These are phyloP conservation scores for Colletotrichum nymphaeae DNA, from an alignment of 2,329 filamentous ascomycete species.

Conservation along the genomic window DNA sequence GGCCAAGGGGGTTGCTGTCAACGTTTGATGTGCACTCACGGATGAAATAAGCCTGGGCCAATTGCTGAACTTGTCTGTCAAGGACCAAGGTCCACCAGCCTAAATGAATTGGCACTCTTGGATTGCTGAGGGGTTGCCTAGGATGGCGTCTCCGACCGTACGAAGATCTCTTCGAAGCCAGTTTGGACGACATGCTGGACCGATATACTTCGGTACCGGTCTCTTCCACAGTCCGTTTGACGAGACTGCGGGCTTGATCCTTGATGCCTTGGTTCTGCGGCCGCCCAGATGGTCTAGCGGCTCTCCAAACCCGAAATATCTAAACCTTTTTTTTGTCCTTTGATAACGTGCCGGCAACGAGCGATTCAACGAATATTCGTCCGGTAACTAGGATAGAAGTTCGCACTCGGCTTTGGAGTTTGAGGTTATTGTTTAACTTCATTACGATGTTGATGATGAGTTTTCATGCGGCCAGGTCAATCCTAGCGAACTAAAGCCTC, in stretches of 20 bases:
- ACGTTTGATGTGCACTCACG: constrained; percentile 27
- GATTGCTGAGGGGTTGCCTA: constrained; percentile 9
- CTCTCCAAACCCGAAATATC: not conserved
- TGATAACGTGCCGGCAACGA: not conserved
- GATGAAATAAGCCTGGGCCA: constrained; percentile 15
- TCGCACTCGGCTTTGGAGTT: not conserved
- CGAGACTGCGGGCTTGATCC: not conserved
- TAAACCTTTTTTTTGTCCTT: not conserved
- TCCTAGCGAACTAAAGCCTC: not conserved
- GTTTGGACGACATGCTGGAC: not conserved
- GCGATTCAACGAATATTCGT: not conserved
- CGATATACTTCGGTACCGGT: not conserved
- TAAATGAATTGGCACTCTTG: constrained; percentile 5
- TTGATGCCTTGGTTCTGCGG: not conserved
- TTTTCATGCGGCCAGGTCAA: not conserved
- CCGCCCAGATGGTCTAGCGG: not conserved
- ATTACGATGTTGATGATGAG: not conserved
- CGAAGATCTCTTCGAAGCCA: not conserved
- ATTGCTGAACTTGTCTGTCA: not conserved
- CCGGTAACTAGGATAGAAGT: not conserved
- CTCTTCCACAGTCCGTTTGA: not conserved
- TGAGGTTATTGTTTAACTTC: not conserved
- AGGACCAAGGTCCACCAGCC: constrained; percentile 4
- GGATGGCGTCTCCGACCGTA: not conserved
- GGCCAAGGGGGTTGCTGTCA: constrained; percentile 28